Evolutionary conservation across 495 filamentous ascomycete genomes (phyloP), one percentile per base, ranked within the genome.

Genomic region (Xylaria curta): DNA sequence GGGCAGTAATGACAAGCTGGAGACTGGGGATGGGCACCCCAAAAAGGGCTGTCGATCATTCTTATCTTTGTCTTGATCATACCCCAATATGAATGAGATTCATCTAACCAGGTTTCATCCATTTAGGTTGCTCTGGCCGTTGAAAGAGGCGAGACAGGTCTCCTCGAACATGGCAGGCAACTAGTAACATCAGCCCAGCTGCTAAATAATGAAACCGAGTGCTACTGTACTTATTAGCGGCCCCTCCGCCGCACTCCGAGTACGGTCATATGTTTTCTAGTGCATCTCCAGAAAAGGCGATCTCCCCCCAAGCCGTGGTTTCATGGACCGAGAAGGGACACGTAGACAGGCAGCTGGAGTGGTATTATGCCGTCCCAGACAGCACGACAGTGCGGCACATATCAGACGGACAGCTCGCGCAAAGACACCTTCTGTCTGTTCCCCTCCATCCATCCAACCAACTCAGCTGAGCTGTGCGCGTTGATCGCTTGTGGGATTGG

Each of bases 401-500:
- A 64, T 70, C 42, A 70, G 59, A 31, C 63, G 63, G 63, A 66
- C 63, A 66, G 63, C 63, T 66, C 63, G 40, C 63, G 28, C 63
- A 49, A 51, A 66, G 44, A 66, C 62, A 66, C 66, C 36, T 31
- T 58, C 51, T 66, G 46, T 66, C 47, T 40, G 38, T 40, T 53
- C 60, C 40, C 40, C 38, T 63, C 60, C 38, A 19, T 54, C 51
- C 21, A 26, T 1, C 59, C 36, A n/a, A 15, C 40, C 28, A 17
- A 21, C 46, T 69, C 68, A 62, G 68, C 68, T 69, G 58, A 62
- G 68, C 68, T 69, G 68, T 49, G 68, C 46, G 68, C 46, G 58
- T 63, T 63, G 68, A 70, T 70, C 68, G 68, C 68, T 70, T 9
- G 67, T 69, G 38, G 67, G 42, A n/a, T 54, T 53, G 68, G 59